These are phyloP conservation scores for Triglochin maritima DNA, from an alignment of 106 monocot species.

Conservation along the genomic window DNA sequence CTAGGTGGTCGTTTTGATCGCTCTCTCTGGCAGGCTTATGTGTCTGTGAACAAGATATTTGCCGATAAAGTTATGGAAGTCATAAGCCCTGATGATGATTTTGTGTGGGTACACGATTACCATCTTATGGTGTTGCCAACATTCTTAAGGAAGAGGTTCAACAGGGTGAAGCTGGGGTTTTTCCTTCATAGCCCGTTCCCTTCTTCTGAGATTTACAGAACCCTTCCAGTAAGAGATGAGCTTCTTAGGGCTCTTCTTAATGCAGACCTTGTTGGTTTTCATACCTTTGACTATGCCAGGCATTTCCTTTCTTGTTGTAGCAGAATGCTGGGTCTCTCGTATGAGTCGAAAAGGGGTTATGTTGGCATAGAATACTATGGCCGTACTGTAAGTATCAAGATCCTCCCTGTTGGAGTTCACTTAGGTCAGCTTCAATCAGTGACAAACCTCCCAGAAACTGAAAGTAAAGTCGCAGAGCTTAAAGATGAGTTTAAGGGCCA, in stretches of 20 bases:
- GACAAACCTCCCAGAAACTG: slow-evolving; percentile 4
- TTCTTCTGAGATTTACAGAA: slow-evolving; percentile 17
- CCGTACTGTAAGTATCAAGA: slow-evolving; percentile 18
- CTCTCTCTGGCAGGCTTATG: slow-evolving; percentile 13
- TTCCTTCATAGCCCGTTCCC: slow-evolving; percentile 16
- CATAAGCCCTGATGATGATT: slow-evolving; percentile 7
- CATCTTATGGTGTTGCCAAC: slow-evolving; percentile 16
- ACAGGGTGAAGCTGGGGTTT: slow-evolving; percentile 14
- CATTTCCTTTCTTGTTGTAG: slow-evolving; percentile 16
- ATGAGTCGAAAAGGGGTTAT: slow-evolving; percentile 12
- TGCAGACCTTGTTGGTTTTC: slow-evolving; percentile 10
- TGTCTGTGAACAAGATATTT: slow-evolving; percentile 13
- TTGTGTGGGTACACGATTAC: slow-evolving; percentile 19
- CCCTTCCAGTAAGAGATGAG: slow-evolving; percentile 13
- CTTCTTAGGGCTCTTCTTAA: slow-evolving; percentile 8
- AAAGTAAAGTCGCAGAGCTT: slow-evolving; percentile 4
- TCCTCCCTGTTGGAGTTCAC: slow-evolving; percentile 14
- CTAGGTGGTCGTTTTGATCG: slow-evolving; percentile 13
- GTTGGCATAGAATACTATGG: slow-evolving; percentile 14
- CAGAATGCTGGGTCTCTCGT: slow-evolving; percentile 6
- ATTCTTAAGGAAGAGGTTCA: slow-evolving; percentile 12
- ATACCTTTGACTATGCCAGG: slow-evolving; percentile 14
- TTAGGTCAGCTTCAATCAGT: slow-evolving; percentile 11
- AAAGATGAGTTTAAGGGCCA: neutral
- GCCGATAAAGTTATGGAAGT: slow-evolving; percentile 15